phyloP scores from a whole-genome alignment of 768 basidiomycete genomes.

The Leccinum disarticulatum region DNA sequence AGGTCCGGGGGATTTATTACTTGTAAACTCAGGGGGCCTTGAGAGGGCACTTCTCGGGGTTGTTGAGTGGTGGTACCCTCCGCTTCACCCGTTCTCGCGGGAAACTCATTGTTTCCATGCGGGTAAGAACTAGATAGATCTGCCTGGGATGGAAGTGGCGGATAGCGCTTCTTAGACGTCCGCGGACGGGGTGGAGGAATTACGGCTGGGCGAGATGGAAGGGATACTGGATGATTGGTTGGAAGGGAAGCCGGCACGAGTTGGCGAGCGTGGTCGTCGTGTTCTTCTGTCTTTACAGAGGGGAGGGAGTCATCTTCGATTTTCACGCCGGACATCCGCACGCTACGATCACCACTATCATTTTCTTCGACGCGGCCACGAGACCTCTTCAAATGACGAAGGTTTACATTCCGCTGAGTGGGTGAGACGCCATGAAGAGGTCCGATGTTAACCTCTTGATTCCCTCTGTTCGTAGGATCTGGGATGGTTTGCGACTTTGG shows the following conservation, averaged over 20 bases:
- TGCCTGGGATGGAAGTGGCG: neutral
- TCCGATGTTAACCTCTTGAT: slow-evolving; percentile 23
- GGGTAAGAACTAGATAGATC: slow-evolving; percentile 2
- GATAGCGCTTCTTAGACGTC: slow-evolving; percentile 11
- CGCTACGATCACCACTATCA: slow-evolving; percentile 31
- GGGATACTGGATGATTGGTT: slow-evolving; percentile 2
- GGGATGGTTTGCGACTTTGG: slow-evolving; percentile 28
- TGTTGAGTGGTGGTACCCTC: neutral
- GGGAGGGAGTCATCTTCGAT: slow-evolving; percentile 14
- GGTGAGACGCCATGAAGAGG: slow-evolving; percentile 25
- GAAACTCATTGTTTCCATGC: neutral
- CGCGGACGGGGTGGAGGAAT: slow-evolving; percentile 28
- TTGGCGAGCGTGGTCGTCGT: slow-evolving; percentile 7
- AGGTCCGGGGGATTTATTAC: slow-evolving; percentile 10
- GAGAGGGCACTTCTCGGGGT: neutral
- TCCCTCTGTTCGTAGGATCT: slow-evolving; percentile 3
- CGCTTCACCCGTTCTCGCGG: neutral
- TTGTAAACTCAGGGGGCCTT: slow-evolving; percentile 6
- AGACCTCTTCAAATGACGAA: slow-evolving; percentile 31
- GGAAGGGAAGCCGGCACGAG: neutral
- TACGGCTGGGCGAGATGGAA: slow-evolving; percentile 20
- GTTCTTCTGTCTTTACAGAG: slow-evolving; percentile 19
- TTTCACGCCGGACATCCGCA: slow-evolving; percentile 19
- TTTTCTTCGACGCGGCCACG: slow-evolving; percentile 29
- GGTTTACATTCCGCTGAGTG: slow-evolving; percentile 28